phyloP scores from a whole-genome alignment of 2,329 filamentous ascomycete genomes.

The Calcarisporium arbuscula region DNA sequence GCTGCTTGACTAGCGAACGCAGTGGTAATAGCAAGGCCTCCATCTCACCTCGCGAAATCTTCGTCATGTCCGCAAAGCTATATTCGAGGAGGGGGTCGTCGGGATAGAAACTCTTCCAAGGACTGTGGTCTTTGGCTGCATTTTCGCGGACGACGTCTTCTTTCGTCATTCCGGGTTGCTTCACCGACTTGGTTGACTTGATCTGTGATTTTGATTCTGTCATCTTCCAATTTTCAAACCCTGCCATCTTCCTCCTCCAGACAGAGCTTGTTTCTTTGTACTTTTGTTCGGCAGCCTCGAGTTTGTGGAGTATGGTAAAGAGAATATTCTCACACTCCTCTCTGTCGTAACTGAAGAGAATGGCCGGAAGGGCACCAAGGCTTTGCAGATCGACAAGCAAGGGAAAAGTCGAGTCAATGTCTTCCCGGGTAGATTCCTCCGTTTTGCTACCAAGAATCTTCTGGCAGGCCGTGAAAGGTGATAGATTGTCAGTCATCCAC shows the following conservation, averaged over 20 bases:
- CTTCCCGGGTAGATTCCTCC: too few species aligned
- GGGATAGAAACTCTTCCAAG: conserved; percentile 62
- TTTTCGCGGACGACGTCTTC: conserved; percentile 53
- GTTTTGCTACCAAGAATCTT: too few species aligned
- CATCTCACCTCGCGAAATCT: conserved; percentile 52
- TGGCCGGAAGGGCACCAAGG: conserved; percentile 62
- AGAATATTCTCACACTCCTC: conserved; percentile 56
- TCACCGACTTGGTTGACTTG: conserved; percentile 39
- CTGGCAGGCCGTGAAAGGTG: too few species aligned
- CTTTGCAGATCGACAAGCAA: conserved; percentile 55
- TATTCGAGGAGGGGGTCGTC: conserved; percentile 56
- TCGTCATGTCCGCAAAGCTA: conserved; percentile 59
- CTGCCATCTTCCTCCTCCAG: conserved; percentile 23
- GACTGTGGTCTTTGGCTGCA: conserved; percentile 46
- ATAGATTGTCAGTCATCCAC: too few species aligned
- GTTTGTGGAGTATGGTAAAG: conserved; percentile 39
- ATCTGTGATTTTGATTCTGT: conserved; percentile 19
- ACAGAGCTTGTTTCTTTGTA: conserved; percentile 50
- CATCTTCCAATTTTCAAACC: conserved; percentile 4
- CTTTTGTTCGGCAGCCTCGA: conserved; percentile 30
- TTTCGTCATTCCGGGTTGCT: too few species aligned
- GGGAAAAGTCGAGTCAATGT: too few species aligned
- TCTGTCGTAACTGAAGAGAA: conserved; percentile 74
- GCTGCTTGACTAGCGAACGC: conserved; percentile 35
- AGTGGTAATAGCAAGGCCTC: conserved; percentile 47